These are phyloP conservation scores for Delitschia confertaspora DNA, from an alignment of 495 filamentous ascomycete genomes.

Conservation along the genomic window DNA sequence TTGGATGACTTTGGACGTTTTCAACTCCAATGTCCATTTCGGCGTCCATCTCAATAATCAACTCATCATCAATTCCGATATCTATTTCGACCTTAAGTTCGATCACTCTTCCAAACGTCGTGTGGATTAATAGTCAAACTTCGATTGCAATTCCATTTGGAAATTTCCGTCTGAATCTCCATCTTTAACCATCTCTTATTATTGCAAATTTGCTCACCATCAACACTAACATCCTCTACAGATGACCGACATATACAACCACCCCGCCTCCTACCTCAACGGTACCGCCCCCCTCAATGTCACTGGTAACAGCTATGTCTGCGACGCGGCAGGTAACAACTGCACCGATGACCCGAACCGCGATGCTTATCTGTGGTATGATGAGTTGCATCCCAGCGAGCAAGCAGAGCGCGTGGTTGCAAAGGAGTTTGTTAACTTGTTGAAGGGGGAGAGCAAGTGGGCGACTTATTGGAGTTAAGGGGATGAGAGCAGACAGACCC, in stretches of 20 bases:
- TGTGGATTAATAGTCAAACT: too few species aligned
- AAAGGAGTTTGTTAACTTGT: constrained; percentile 50
- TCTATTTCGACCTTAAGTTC: too few species aligned
- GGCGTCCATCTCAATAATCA: too few species aligned
- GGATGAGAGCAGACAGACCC: not conserved
- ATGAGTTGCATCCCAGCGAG: constrained; percentile 60
- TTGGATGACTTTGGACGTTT: too few species aligned
- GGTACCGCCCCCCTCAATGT: constrained; percentile 52
- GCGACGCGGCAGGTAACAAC: constrained; percentile 36
- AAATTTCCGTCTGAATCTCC: too few species aligned
- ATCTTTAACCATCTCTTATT: too few species aligned
- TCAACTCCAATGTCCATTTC: too few species aligned
- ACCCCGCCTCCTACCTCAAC: constrained; percentile 51
- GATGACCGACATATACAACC: constrained; percentile 53
- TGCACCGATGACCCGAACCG: constrained; percentile 27
- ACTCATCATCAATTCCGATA: too few species aligned
- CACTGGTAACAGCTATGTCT: constrained; percentile 48
- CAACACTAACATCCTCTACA: constrained; percentile 14
- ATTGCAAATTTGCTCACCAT: not conserved
- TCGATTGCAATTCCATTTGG: too few species aligned
- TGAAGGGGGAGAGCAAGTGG: constrained; percentile 49
- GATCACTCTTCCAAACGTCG: too few species aligned
- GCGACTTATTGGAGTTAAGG: constrained; percentile 44
- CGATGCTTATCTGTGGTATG: constrained; percentile 47
- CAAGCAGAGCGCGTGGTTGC: constrained; percentile 48